Base-by-base conservation (phyloP, 805 yeast genomes). In the Kregervanrija pseudodelftensis region DNA sequence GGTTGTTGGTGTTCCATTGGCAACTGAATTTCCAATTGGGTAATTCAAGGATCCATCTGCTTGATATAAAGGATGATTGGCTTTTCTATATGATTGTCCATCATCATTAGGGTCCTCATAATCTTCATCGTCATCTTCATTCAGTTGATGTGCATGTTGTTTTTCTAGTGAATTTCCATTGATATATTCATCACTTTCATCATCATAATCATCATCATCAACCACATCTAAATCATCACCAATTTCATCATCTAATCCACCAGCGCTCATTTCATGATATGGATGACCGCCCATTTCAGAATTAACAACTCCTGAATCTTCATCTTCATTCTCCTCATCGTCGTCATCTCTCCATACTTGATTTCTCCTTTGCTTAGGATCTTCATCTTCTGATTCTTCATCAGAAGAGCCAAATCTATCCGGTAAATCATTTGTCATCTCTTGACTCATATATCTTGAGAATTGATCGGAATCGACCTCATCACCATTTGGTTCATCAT, bases 61-160 rank as follows among this genome's bases (percentile, higher is more conserved):
- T 50, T 74, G 78, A 55, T 83, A 82, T 44, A 82, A 61, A 5
- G 86, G 82, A 54, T 80, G 77, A 36, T 72, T 66, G 17, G 73
- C 69, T 58, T 77, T 81, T 43, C 79, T 77, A 60, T 84, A 84
- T 1, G 86, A 80, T 57, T 77, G 79, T 0, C 91, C 91, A 56
- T 84, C 91, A 59, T 85, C 91, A 56, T 84, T 82, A 1, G 91
- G 90, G 57, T 84, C 90, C 53, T 77, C 78, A 55, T 84, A 82
- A 48, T 81, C 89, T 48, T 83, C 88, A 11, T 76, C 85, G 28
- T 46, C 49, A 22, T 40, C 41, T 33, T 44, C 37, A 32, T 16
- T 30, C 7, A 22, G 8, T 22, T 22, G 28, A 22, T 22, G 28
- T 22, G 28, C 28, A 22, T 22, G 28, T 22, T 22, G 28, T 22